Percentiles rank a stretch among this genome's conserved stretches.
Conservation (phyloP, 2,329 filamentous ascomycete genomes). For the Rhexocercosporidium sp. region DNA sequence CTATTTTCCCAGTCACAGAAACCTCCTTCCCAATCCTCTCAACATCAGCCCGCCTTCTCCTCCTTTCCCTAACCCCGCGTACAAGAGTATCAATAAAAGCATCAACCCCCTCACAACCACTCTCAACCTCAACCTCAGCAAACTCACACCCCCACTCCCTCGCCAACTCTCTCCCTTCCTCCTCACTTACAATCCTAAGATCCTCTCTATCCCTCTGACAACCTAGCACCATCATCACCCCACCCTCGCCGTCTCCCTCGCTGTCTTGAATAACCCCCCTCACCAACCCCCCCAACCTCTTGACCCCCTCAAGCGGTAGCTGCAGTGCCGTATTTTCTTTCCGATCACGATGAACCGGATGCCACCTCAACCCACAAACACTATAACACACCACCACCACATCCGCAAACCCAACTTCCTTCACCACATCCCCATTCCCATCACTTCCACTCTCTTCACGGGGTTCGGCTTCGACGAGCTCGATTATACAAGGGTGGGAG, state of each 20-base stretch:
- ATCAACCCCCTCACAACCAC: not conserved
- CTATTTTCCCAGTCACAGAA: no score
- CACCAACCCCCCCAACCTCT: not conserved
- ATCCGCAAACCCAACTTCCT: not conserved
- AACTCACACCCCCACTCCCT: not conserved
- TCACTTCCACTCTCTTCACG: not conserved
- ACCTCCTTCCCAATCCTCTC: no score
- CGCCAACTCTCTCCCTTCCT: not conserved
- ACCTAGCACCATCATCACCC: not conserved
- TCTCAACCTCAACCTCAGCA: not conserved
- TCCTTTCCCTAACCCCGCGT: not conserved
- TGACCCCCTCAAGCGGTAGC: not conserved
- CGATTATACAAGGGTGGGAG: not conserved
- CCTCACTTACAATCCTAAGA: not conserved
- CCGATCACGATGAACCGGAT: not conserved
- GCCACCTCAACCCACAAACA: slow-evolving; percentile 5
- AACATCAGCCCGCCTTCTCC: not conserved
- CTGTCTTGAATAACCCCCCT: not conserved
- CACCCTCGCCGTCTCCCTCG: not conserved
- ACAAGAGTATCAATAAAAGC: not conserved
- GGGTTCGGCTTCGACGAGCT: not conserved
- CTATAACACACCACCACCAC: not conserved
- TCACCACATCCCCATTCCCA: not conserved
- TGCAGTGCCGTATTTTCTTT: no score
- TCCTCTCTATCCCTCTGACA: not conserved